Evolutionary conservation across 768 basidiomycete species (phyloP), one percentile per base, ranked within the genome.

Genomic region (Lactifluus pinguis): DNA sequence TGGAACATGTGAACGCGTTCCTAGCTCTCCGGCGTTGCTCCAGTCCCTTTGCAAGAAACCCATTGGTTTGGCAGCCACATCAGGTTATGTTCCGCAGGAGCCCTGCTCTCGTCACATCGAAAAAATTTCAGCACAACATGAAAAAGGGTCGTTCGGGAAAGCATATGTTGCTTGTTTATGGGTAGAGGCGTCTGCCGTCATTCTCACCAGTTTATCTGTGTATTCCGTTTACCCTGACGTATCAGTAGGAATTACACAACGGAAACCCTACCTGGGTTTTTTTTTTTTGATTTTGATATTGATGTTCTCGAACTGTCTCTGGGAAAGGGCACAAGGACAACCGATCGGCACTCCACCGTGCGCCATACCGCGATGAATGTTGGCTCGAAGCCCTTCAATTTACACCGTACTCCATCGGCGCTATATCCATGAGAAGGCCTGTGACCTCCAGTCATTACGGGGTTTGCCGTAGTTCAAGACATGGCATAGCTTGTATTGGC

Each of bases 1-100:
- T 44, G 41, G 49, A 32, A 51, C 57, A 58, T 51, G 57, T 51
- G 49, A 51, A 15, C 49, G 14, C 19, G 57, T 58, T 58, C 57
- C 57, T 58, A 50, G 21, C 41, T 42, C 17, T 13, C 19, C 42
- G 49, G 57, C 49, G 57, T 51, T 15, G 44, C 15, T 2, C 44
- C 21, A 15, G 1, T 5, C n/a, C 57, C 49, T 51, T 57, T 41
- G 57, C 57, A 3, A 51, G 49, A 17, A 41, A 49, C 29, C 41
- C 32, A 32, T 36, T 36, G 32, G 41, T 17, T 58, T 51, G 21
- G 32, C 21, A 44, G 25, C 36, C 49, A 44, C 57, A 15, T 21
- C 8, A 10, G 8, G 17, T 10, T 32, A 44, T 15, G 17, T 44
- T 36, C 19, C 9, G 30, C 5, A 14, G 9, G 29, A 42, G 15